Percentiles rank a stretch among this genome's conserved stretches.
Evolutionary conservation across 1,139 yeast genomes (phyloP).

Genomic region (Saccharomyces pastorianus): DNA sequence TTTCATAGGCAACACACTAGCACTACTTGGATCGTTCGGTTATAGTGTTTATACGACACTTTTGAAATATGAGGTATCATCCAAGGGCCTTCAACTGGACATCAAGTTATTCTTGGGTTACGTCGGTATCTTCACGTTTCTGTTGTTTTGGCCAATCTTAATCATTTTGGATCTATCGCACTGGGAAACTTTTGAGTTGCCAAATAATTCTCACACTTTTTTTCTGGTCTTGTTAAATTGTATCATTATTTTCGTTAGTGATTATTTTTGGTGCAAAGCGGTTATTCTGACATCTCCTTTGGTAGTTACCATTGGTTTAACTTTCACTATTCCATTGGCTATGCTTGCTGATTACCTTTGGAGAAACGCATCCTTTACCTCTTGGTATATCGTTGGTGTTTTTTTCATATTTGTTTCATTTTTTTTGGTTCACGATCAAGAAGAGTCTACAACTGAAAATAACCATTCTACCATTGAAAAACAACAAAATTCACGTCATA

Average conservation of each 20-base stretch:
- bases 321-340: constrained; percentile 89
- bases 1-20: constrained; percentile 69
- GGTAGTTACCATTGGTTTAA: constrained; percentile 89
- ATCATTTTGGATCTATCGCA: constrained; percentile 54
- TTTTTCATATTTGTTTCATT: background rate
- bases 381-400: background rate
- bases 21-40: constrained; percentile 73
- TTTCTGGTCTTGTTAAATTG: constrained; percentile 57
- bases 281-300: constrained; percentile 87
- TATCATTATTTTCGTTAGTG: constrained; percentile 72
- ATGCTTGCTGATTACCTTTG: constrained; percentile 31
- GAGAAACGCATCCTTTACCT: background rate
- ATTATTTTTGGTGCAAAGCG: constrained; percentile 93
- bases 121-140: constrained; percentile 75
- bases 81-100: constrained; percentile 60
- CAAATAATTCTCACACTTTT: constrained; percentile 47
- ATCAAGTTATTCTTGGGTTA: constrained; percentile 88
- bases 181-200: constrained; percentile 64
- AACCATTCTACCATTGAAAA: background rate
- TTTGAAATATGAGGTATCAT: constrained; percentile 61
- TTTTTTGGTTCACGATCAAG: background rate
- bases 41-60: constrained; percentile 90
- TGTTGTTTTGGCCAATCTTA: constrained; percentile 79
- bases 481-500: background rate
- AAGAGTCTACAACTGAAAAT: background rate